phyloP scores from a whole-genome alignment of 2,329 filamentous ascomycete genomes.

The Neophaeococcomyces mojaviensis region DNA sequence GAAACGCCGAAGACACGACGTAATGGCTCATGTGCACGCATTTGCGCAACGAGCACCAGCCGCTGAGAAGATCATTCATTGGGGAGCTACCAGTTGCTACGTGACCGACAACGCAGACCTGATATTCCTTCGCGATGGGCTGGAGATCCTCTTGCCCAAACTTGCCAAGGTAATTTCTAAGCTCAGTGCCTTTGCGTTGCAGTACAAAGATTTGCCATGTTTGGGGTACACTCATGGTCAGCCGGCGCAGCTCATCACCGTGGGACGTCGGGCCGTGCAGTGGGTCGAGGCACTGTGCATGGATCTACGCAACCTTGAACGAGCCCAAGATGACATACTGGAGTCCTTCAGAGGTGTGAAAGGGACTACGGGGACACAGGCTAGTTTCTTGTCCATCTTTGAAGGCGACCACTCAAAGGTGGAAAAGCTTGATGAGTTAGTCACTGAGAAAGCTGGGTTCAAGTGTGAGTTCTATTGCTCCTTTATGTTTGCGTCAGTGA shows the following conservation, averaged over 20 bases:
- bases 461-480: conserved; percentile 2
- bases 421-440: conserved; percentile 54
- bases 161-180: conserved; percentile 72
- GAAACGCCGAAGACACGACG: conserved; percentile 60
- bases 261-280: conserved; percentile 61
- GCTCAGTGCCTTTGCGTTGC: conserved; percentile 61
- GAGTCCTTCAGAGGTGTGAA: conserved; percentile 65
- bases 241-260: conserved; percentile 53
- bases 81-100: conserved; percentile 54
- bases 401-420: conserved; percentile 52
- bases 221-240: conserved; percentile 68
- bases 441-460: conserved; percentile 61
- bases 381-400: conserved; percentile 67
- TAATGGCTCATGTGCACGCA: conserved; percentile 62
- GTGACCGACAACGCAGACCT: conserved; percentile 67
- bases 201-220: conserved; percentile 66
- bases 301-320: conserved; percentile 67
- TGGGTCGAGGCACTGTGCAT: conserved; percentile 71
- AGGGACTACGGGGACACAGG: conserved; percentile 70
- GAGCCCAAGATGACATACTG: conserved; percentile 55
- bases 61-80: conserved; percentile 77
- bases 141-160: conserved; percentile 70
- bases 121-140: conserved; percentile 65
- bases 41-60: conserved; percentile 67
- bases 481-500: neutral